Evolutionary conservation across 1,284 basidiomycete genomes (phyloP), one percentile per base, ranked within the genome.

Genomic region (Boletus smithii): DNA sequence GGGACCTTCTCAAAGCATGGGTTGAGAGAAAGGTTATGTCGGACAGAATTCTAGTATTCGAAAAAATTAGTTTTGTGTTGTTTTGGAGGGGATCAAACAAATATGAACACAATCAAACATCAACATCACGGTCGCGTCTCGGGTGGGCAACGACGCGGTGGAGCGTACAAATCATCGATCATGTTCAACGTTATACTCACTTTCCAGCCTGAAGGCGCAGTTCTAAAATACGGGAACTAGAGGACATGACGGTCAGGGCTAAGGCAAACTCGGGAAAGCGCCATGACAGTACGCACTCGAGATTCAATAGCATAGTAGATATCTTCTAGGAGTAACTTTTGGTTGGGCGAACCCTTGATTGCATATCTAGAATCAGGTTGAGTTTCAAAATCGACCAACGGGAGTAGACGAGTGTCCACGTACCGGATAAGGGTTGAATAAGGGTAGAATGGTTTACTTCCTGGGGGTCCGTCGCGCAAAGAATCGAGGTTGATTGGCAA

Each of bases 1-100:
- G 91, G 83, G 10, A 94, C 88, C 67, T 94, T 94, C 66, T 93
- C 85, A 65, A 95, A 95, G 59, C 91, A 94, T 53, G 92, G 91
- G 65, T 95, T 95, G 53, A 95, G 77, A 8, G 91, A 94, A 17
- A 97, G 77, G 60, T 95, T 95, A 71, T 95, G 93, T 40, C 93
- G 85, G 56, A 97, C 92, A 33, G 93, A 95, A 67, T 95, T 95
- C 85, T 97, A 45, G 53, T 45, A 54, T 55, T 44, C 51, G 2
- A 40, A 49, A 48, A 22, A 26, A 46, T 60, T 57, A 67, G 54
- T 55, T 58, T 53, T 57, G 58, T 53, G 55, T 53, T 54, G 56
- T 57, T 64, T 54, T 57, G 55, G 36, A 46, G 44, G 33, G 13
- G 44, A 31, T 58, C 58, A 63, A 67, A 72, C 76, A 80, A 79